A percentile compares a stretch with the other conserved stretches of the same genome.
Evolutionary conservation across 768 basidiomycete species (phyloP).

Genomic region (Boletellus emodensis): DNA sequence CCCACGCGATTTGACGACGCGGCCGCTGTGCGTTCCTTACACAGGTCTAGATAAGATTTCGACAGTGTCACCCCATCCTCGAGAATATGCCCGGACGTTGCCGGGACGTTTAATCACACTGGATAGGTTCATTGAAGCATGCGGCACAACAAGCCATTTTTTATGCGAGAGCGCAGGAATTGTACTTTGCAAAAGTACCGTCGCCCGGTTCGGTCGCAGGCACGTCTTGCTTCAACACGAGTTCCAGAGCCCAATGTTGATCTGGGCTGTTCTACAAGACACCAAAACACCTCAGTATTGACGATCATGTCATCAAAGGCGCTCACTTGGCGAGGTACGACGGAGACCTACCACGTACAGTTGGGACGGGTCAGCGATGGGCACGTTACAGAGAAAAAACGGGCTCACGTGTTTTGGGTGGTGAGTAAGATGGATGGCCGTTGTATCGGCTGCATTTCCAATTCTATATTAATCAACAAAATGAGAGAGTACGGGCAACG

Average conservation of each 20-base stretch:
- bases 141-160: too few relatives aligned
- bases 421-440: neutral
- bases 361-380: too few relatives aligned
- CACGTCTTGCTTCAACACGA: neutral
- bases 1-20: too few relatives aligned
- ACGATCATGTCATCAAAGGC: neutral
- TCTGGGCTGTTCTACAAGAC: neutral
- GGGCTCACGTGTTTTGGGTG: neutral
- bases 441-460: constrained; percentile 4
- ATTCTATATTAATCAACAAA: neutral
- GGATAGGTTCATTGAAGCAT: too few relatives aligned
- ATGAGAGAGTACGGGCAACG: neutral
- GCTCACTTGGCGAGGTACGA: neutral
- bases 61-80: too few relatives aligned
- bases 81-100: too few relatives aligned
- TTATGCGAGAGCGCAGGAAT: neutral
- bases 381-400: neutral
- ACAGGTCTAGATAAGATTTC: too few relatives aligned
- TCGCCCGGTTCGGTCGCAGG: too few relatives aligned
- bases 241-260: constrained; percentile 9
- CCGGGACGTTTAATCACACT: too few relatives aligned
- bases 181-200: neutral
- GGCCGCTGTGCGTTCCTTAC: too few relatives aligned
- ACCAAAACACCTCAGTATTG: neutral
- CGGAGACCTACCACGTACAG: neutral